phyloP scores from a whole-genome alignment of 2,329 filamentous ascomycete species.

The Neofusicoccum ribis region DNA sequence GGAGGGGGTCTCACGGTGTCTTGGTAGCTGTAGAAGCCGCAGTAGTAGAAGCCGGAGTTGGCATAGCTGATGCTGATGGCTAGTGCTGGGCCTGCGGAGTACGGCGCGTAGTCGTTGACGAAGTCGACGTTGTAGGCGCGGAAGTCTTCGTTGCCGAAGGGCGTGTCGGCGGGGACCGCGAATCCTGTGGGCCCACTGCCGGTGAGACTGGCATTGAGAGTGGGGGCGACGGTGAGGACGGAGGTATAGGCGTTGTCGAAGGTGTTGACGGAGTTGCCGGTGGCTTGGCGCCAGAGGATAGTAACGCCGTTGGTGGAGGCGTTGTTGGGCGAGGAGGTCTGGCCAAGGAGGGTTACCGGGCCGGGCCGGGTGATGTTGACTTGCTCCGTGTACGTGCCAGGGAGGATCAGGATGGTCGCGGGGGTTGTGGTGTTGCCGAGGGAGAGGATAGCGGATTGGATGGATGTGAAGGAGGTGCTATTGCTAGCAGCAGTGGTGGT shows the following conservation, averaged over 20 bases:
- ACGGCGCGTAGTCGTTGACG: conserved; percentile 58
- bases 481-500: conserved; percentile 22
- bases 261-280: conserved; percentile 42
- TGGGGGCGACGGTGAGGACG: conserved; percentile 64
- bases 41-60: conserved; percentile 67
- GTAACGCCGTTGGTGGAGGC: conserved; percentile 54
- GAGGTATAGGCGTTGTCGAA: conserved; percentile 64
- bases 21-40: conserved; percentile 67
- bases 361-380: conserved; percentile 64
- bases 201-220: conserved; percentile 61
- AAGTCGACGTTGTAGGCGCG: conserved; percentile 68
- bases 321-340: conserved; percentile 49
- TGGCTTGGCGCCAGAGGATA: conserved; percentile 60
- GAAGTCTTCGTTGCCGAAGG: conserved; percentile 65
- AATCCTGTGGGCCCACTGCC: conserved; percentile 64
- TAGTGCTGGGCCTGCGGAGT: conserved; percentile 57
- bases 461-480: conserved; percentile 32
- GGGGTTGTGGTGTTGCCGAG: conserved; percentile 48
- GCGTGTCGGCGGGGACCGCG: conserved; percentile 60
- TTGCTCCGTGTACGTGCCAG: conserved; percentile 64
- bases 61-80: conserved; percentile 63
- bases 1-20: conserved; percentile 54
- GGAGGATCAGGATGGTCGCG: conserved; percentile 59
- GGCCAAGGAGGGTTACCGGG: conserved; percentile 63
- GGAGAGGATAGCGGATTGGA: conserved; percentile 52